These are phyloP conservation scores for Kuraishia cidri DNA, from an alignment of 805 yeast genomes.

Conservation along the genomic window DNA sequence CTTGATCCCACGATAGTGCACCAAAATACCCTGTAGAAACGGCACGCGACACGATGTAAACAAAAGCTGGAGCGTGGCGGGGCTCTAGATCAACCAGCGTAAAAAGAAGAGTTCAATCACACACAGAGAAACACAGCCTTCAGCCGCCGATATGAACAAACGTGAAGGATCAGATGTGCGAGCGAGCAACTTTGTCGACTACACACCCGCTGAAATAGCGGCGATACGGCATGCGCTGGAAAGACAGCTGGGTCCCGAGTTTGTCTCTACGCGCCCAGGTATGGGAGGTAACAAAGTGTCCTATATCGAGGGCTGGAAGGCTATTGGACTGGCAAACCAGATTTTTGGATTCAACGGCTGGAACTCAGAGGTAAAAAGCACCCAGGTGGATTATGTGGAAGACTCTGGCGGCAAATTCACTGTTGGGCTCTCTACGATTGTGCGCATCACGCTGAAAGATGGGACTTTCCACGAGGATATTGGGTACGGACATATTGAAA, in stretches of 20 bases:
- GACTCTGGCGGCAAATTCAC: slow-evolving; percentile 47
- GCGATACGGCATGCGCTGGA: slow-evolving; percentile 19
- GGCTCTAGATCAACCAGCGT: no score
- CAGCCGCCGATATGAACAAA: no score
- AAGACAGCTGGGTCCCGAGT: slow-evolving; percentile 62
- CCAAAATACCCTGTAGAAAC: no score
- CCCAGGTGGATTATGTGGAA: slow-evolving; percentile 66
- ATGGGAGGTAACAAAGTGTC: slow-evolving; percentile 64
- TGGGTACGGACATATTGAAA: slow-evolving; percentile 71
- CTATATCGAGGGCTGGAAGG: slow-evolving; percentile 81
- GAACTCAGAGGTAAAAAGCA: slow-evolving; percentile 60
- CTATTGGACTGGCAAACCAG: slow-evolving; percentile 69
- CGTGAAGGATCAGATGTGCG: neutral
- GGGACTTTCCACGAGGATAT: slow-evolving; percentile 76
- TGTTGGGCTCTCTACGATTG: slow-evolving; percentile 63
- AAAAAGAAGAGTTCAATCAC: no score
- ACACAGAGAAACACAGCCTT: no score
- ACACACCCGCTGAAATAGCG: slow-evolving; percentile 15
- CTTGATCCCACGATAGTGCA: no score
- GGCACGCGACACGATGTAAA: no score
- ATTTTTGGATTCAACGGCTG: slow-evolving; percentile 82
- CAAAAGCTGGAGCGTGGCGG: no score
- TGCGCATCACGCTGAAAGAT: slow-evolving; percentile 65
- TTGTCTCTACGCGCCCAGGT: slow-evolving; percentile 66
- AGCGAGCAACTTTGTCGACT: slow-evolving; percentile 3